Evolutionary conservation across 768 basidiomycete species (phyloP), one percentile per base, ranked within the genome.

Genomic region (Trametes cubensis): DNA sequence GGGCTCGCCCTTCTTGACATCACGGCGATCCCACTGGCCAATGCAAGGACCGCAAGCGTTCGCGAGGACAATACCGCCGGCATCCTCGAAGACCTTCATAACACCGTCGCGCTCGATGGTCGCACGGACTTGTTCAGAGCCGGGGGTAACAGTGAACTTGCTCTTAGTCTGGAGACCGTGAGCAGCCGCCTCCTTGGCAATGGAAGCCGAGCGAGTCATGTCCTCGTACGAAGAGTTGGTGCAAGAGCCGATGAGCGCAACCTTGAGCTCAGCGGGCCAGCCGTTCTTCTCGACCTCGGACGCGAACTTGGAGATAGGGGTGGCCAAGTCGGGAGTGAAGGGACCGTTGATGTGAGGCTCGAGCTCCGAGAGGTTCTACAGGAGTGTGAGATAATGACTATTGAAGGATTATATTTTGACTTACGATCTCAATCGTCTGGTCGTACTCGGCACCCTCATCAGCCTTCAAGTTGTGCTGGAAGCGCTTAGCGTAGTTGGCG

Each of bases 141-240:
- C 97, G 64, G 97, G 97, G 61, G 97, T 98, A 77, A 99, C 89
- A 61, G 94, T 98, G 86, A 97, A 98, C 80, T 88, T 87, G 80
- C 92, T 93, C 86, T 95, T 92, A 74, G 87, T 83, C 62, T 84
- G 80, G 51, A 98, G 83, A 68, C 97, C 97, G 72, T 96, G 96
- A 6, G 81, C 81, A 53, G 87, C 77, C 62, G 97, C 97, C 76
- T 99, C 88, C 69, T 83, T 84, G 67, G 92, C 94, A 73, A 99
- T 97, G 47, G 90, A 90, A 28, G 94, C 96, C 41, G 96, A 92
- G 73, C 97, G 94, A 40, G 94, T 90, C 96, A 98, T 97, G 79
- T 99, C 97, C 80, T 99, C 97, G 74, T 99, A 99, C 38, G 97
- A 98, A 49, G 97, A 98, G 86, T 99, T 99, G 75, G 97, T 98